Conservation (phyloP, 345 rosid species). For the Populus alba region DNA sequence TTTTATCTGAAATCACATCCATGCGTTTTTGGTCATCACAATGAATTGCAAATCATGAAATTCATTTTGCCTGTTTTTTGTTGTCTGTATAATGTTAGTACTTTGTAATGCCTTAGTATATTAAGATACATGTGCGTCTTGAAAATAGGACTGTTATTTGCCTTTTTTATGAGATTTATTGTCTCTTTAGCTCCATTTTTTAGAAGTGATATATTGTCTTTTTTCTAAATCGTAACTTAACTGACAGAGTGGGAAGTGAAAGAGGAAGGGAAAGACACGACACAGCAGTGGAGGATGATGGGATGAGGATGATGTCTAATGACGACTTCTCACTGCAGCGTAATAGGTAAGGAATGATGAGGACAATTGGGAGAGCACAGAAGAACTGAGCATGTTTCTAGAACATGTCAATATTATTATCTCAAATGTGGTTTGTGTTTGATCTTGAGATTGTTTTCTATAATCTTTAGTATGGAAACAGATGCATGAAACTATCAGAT, state of each 20-base stretch:
- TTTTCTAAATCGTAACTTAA: not conserved
- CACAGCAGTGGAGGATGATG: conserved; percentile 97
- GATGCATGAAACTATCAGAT: not conserved
- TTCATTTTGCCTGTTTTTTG: not conserved
- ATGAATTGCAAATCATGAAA: not conserved
- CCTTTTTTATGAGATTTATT: not conserved
- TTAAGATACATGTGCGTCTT: not conserved
- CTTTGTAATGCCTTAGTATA: not conserved
- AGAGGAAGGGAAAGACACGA: conserved; percentile 70
- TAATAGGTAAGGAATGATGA: conserved; percentile 86
- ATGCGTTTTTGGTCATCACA: not conserved
- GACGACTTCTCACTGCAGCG: conserved; percentile 90
- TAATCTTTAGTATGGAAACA: not conserved
- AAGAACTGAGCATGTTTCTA: conserved; percentile 28
- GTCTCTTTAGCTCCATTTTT: too few species aligned
- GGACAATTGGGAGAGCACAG: conserved; percentile 35
- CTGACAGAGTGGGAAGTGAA: conserved; percentile 67
- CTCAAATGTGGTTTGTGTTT: not conserved
- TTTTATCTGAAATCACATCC: too few species aligned
- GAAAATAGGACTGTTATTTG: not conserved
- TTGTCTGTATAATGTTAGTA: not conserved
- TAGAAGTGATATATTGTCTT: too few species aligned
- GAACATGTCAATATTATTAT: not conserved
- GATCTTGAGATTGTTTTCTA: not conserved
- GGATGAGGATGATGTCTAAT: conserved; percentile 91